These are phyloP conservation scores for Trichoderma erinaceum DNA, from an alignment of 495 filamentous ascomycete genomes.

Conservation along the genomic window DNA sequence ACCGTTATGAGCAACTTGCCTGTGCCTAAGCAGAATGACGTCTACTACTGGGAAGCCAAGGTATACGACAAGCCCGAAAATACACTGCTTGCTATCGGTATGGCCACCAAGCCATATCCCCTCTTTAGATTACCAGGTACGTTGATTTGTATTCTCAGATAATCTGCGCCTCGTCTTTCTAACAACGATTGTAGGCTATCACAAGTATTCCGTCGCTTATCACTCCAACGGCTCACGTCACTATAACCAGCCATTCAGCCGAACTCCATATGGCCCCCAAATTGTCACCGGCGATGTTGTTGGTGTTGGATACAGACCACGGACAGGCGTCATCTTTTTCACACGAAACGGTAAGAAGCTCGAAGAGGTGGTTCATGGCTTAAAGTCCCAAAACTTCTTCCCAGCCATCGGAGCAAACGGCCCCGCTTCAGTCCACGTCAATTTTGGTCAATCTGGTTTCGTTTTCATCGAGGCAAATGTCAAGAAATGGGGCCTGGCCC, in stretches of 20 bases:
- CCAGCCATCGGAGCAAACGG: slow-evolving; percentile 92
- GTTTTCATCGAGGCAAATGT: slow-evolving; percentile 99
- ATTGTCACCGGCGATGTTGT: slow-evolving; percentile 92
- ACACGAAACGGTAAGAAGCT: slow-evolving; percentile 96
- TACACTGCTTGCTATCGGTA: slow-evolving; percentile 78
- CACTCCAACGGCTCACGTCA: slow-evolving; percentile 78
- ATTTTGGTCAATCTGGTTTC: slow-evolving; percentile 95
- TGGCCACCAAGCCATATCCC: slow-evolving; percentile 95
- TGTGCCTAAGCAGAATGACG: slow-evolving; percentile 96
- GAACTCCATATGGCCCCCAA: slow-evolving; percentile 71
- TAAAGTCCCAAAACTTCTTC: slow-evolving; percentile 95
- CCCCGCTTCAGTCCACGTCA: slow-evolving; percentile 86
- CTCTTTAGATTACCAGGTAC: slow-evolving; percentile 88
- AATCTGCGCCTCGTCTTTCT: slow-evolving; percentile 16
- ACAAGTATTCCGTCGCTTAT: slow-evolving; percentile 88
- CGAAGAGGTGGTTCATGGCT: slow-evolving; percentile 86
- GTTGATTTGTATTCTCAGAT: slow-evolving; percentile 20
- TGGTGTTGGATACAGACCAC: slow-evolving; percentile 89
- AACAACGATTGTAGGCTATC: slow-evolving; percentile 55
- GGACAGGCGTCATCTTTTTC: slow-evolving; percentile 94
- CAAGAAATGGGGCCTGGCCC: slow-evolving; percentile 97
- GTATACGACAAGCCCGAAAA: slow-evolving; percentile 93
- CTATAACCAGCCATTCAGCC: slow-evolving; percentile 82
- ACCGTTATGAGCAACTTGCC: slow-evolving; percentile 96
- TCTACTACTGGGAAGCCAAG: slow-evolving; percentile 99